Evolutionary conservation across 345 rosid species (phyloP).

Genomic region (Camelina laxa): DNA sequence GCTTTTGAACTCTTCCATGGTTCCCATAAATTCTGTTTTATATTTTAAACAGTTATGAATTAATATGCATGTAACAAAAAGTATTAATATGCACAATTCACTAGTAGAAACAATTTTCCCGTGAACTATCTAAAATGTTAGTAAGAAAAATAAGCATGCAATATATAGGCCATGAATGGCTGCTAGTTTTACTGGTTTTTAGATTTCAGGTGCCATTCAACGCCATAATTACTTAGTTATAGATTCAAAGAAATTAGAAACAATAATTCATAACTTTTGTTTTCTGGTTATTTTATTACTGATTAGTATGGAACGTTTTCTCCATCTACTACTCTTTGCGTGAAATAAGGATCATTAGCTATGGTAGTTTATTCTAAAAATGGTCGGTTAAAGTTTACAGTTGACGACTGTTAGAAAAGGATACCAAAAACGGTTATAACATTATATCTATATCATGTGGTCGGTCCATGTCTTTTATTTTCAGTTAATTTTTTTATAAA

Average conservation of each 20-base stretch:
- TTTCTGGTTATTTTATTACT: background rate
- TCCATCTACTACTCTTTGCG: background rate
- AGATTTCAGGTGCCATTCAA: too few relatives aligned
- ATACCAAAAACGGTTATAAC: constrained; percentile 26
- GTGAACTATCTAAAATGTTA: too few relatives aligned
- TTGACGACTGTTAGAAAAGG: constrained; percentile 17
- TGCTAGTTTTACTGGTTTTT: too few relatives aligned
- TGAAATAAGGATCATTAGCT: background rate
- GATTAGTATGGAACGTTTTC: too few relatives aligned
- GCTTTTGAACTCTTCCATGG: constrained; percentile 6
- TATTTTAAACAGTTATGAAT: background rate
- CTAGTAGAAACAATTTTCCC: too few relatives aligned
- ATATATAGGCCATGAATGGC: too few relatives aligned
- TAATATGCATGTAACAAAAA: too few relatives aligned
- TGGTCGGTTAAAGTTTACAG: constrained; percentile 33
- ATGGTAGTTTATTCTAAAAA: background rate
- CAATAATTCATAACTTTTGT: background rate
- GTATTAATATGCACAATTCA: background rate
- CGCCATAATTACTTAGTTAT: too few relatives aligned
- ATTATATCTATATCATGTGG: background rate
- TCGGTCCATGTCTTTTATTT: background rate
- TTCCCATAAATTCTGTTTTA: background rate
- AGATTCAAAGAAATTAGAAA: too few relatives aligned
- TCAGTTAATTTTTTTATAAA: background rate
- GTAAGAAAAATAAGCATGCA: too few relatives aligned